phyloP scores from a whole-genome alignment of 805 yeast genomes.

The Candida lessepsii region DNA sequence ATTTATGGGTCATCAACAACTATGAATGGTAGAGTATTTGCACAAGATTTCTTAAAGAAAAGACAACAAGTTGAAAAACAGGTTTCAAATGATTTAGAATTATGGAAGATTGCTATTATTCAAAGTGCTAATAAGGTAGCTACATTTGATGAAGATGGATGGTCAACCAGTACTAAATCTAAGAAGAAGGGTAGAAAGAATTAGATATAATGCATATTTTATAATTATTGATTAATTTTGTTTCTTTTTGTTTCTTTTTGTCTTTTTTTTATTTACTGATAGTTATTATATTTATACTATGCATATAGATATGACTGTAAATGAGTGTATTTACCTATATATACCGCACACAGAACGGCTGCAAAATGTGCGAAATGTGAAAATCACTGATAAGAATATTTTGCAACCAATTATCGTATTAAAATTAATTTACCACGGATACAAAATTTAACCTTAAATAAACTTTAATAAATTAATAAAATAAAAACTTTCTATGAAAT shows the following conservation, averaged over 20 bases:
- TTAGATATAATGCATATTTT: too few species aligned
- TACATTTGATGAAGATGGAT: constrained; percentile 45
- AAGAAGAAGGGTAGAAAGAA: constrained; percentile 39
- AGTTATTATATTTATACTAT: too few species aligned
- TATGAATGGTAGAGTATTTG: constrained; percentile 93
- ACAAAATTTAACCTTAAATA: too few species aligned
- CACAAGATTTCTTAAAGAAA: constrained; percentile 81
- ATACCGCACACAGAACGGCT: too few species aligned
- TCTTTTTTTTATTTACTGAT: too few species aligned
- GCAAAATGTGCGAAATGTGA: background rate
- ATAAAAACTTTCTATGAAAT: too few species aligned
- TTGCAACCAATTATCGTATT: background rate
- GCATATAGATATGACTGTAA: too few species aligned
- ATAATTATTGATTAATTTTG: too few species aligned
- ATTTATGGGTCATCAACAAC: constrained; percentile 83
- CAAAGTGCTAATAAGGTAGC: constrained; percentile 38
- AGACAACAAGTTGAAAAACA: constrained; percentile 69
- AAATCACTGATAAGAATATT: background rate
- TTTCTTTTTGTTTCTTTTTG: too few species aligned
- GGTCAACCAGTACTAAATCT: constrained; percentile 42
- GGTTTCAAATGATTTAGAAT: constrained; percentile 40
- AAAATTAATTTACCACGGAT: background rate
- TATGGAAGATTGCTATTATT: constrained; percentile 73
- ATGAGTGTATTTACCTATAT: too few species aligned
- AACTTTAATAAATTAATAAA: too few species aligned